These are phyloP conservation scores for Paraphoma sp. DNA, from an alignment of 2,329 filamentous ascomycete species.

Conservation along the genomic window DNA sequence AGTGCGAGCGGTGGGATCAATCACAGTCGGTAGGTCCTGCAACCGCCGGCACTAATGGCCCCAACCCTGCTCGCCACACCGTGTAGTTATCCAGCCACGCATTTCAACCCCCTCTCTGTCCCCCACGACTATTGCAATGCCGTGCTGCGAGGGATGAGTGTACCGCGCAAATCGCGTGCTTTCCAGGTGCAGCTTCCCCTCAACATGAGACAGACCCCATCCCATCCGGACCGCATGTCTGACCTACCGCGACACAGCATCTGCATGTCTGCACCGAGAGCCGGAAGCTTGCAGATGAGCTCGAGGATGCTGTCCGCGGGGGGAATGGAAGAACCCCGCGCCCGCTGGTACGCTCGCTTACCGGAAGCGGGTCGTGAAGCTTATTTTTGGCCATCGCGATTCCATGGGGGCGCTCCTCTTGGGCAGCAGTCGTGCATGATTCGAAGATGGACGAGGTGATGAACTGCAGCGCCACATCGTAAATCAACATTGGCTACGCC, in stretches of 20 bases:
- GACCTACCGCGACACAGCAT: constrained; percentile 26
- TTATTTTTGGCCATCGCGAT: constrained; percentile 28
- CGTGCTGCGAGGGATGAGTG: constrained; percentile 16
- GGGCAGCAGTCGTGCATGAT: constrained; percentile 8
- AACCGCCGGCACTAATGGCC: constrained; percentile 41
- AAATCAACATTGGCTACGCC: not conserved
- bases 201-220: constrained; percentile 23
- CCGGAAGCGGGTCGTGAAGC: constrained; percentile 22
- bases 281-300: constrained; percentile 21
- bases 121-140: constrained; percentile 11
- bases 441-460: constrained; percentile 7
- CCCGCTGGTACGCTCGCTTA: constrained; percentile 18
- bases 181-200: constrained; percentile 2
- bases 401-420: constrained; percentile 4
- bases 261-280: constrained; percentile 28
- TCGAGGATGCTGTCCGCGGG: constrained; percentile 17
- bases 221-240: constrained; percentile 10
- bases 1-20: constrained; percentile 19
- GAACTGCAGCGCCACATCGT: constrained; percentile 1
- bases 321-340: constrained; percentile 11
- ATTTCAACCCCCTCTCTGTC: constrained; percentile 15
- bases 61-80: constrained; percentile 34
- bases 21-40: constrained; percentile 24
- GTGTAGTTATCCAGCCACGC: constrained; percentile 28
- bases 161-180: constrained; percentile 17